phyloP scores from a whole-genome alignment of 768 basidiomycete species.

The Auriscalpium orientale region DNA sequence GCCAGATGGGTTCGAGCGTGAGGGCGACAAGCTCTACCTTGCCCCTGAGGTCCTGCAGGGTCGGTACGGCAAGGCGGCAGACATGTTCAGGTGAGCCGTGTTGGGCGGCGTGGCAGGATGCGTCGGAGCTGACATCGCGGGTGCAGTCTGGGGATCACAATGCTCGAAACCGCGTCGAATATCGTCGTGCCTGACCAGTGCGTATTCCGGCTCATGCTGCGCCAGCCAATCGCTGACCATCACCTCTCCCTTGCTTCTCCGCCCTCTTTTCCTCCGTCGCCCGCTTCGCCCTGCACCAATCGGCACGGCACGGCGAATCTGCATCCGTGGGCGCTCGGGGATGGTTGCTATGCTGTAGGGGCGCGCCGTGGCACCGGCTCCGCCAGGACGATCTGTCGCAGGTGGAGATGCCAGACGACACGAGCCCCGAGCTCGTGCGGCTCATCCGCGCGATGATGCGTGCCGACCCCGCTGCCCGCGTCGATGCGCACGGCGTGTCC shows the following conservation, averaged over 20 bases:
- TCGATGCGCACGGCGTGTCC: slow-evolving; percentile 49
- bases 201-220: slow-evolving; percentile 27
- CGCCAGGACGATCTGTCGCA: slow-evolving; percentile 88
- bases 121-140: slow-evolving; percentile 12
- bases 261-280: slow-evolving; percentile 4
- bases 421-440: slow-evolving; percentile 49
- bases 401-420: slow-evolving; percentile 55
- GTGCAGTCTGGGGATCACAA: slow-evolving; percentile 85
- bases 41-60: slow-evolving; percentile 94
- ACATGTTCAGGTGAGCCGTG: slow-evolving; percentile 77
- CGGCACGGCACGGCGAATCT: no score
- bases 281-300: no score
- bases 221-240: background rate
- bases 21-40: slow-evolving; percentile 96
- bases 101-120: background rate
- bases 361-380: slow-evolving; percentile 89
- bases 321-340: no score
- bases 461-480: slow-evolving; percentile 53
- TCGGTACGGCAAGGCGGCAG: slow-evolving; percentile 85
- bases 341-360: slow-evolving; percentile 40
- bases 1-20: slow-evolving; percentile 68
- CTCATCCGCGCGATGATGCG: slow-evolving; percentile 77
- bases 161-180: slow-evolving; percentile 92
- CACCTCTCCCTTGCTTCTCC: slow-evolving; percentile 8
- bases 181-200: slow-evolving; percentile 96